A percentile compares a stretch with the other conserved stretches of the same genome.
Evolutionary conservation across 2,329 filamentous ascomycete genomes (phyloP).

Genomic region (Fonsecaea pedrosoi): DNA sequence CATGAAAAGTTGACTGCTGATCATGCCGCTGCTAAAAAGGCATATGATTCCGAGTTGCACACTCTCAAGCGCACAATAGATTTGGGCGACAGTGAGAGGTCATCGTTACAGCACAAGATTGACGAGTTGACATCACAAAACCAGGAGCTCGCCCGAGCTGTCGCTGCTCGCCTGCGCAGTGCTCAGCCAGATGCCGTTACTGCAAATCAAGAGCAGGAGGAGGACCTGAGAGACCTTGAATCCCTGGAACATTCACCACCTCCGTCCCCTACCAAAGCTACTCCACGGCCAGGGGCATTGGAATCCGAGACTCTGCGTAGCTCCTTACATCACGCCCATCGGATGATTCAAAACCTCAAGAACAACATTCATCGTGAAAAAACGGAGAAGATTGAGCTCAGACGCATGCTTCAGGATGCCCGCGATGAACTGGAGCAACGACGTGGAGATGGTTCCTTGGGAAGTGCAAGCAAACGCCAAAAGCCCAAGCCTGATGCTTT

Average conservation of each 20-base stretch:
- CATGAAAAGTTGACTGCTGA: slow-evolving; percentile 84
- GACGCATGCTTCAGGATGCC: slow-evolving; percentile 92
- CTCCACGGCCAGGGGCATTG: slow-evolving; percentile 84
- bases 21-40: slow-evolving; percentile 75
- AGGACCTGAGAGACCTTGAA: slow-evolving; percentile 67
- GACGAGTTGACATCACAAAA: slow-evolving; percentile 90
- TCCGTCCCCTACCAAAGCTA: slow-evolving; percentile 86
- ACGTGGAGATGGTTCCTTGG: slow-evolving; percentile 56
- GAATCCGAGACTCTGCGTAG: slow-evolving; percentile 95
- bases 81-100: slow-evolving; percentile 78
- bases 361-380: slow-evolving; percentile 96
- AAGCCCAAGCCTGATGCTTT: slow-evolving; percentile 70
- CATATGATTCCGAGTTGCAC: slow-evolving; percentile 87
- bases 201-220: slow-evolving; percentile 64
- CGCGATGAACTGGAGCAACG: slow-evolving; percentile 85
- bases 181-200: slow-evolving; percentile 59
- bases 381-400: slow-evolving; percentile 96
- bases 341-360: slow-evolving; percentile 94
- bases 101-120: slow-evolving; percentile 80
- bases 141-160: slow-evolving; percentile 83
- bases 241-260: slow-evolving; percentile 92
- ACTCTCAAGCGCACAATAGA: slow-evolving; percentile 80
- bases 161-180: slow-evolving; percentile 74
- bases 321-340: slow-evolving; percentile 89
- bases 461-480: slow-evolving; percentile 61